Evolutionary conservation across 2,329 filamentous ascomycete species (phyloP).

Genomic region (Cadophora malorum): DNA sequence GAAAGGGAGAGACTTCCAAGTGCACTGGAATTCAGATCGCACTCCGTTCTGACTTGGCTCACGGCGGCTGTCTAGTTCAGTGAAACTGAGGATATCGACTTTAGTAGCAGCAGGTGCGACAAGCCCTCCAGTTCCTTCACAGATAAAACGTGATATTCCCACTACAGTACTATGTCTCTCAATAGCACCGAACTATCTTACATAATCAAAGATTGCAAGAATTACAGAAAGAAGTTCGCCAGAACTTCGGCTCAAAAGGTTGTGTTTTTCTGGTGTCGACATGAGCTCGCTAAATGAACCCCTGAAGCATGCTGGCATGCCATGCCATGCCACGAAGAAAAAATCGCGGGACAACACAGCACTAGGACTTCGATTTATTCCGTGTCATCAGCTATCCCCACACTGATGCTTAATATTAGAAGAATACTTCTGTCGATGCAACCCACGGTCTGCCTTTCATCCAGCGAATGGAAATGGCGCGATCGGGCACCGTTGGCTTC

Average conservation of each 20-base stretch:
- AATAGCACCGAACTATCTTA: not conserved
- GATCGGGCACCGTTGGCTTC: conserved; percentile 22
- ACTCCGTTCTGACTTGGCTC: not conserved
- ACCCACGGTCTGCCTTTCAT: conserved; percentile 7
- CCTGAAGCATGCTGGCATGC: conserved; percentile 1
- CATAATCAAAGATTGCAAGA: not conserved
- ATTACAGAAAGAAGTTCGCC: not conserved
- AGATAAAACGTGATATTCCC: not conserved
- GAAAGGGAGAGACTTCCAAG: not conserved
- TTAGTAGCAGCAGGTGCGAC: not conserved
- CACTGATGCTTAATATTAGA: conserved; percentile 17
- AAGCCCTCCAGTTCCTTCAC: not conserved
- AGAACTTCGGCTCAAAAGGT: not conserved
- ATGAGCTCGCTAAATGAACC: conserved; percentile 15
- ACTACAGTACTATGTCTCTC: no score
- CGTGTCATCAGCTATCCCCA: conserved; percentile 15
- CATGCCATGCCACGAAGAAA: not conserved
- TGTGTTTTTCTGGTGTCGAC: not conserved
- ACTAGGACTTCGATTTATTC: conserved; percentile 12
- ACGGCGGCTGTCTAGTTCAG: not conserved
- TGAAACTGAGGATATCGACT: not conserved
- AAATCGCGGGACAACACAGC: conserved; percentile 15
- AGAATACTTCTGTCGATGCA: conserved; percentile 24
- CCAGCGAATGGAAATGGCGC: conserved; percentile 16
- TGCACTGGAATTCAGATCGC: no score